Evolutionary conservation across 2,329 filamentous ascomycete species (phyloP).

Genomic region (Pyrenophora graminea): DNA sequence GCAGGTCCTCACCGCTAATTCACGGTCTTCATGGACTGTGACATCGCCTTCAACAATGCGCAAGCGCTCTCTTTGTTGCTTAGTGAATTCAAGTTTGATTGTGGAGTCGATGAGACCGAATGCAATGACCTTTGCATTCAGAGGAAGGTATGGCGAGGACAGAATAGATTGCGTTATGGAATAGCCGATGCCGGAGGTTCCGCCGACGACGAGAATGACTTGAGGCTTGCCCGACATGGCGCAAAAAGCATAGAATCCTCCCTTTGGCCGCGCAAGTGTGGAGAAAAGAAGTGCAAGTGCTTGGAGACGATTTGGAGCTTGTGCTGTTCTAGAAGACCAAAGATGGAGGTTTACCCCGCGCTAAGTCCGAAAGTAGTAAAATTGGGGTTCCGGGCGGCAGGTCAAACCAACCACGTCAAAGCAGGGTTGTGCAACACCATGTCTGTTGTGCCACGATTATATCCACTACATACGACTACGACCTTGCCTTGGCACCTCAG

Average conservation of each 20-base stretch:
- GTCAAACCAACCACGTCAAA: not conserved
- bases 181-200: constrained; percentile 30
- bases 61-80: constrained; percentile 11
- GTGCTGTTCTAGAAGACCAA: constrained; percentile 7
- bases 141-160: constrained; percentile 5
- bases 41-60: constrained; percentile 16
- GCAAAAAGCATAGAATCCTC: not conserved
- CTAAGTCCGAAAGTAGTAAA: constrained; percentile 11
- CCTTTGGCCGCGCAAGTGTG: not conserved
- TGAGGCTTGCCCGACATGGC: constrained; percentile 14
- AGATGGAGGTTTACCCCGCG: constrained; percentile 12
- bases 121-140: constrained; percentile 13
- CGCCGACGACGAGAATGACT: constrained; percentile 31
- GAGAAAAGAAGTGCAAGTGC: not conserved
- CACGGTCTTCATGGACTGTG: constrained; percentile 9
- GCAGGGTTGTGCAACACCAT: too few species aligned
- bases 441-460: not conserved
- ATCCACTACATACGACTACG: not conserved
- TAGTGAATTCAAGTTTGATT: constrained; percentile 13
- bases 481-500: not conserved
- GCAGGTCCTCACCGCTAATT: constrained; percentile 19
- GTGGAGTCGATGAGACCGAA: constrained; percentile 13
- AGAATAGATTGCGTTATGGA: constrained; percentile 21
- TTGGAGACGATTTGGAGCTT: constrained; percentile 8
- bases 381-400: not conserved